Evolutionary conservation across 2,329 filamentous ascomycete genomes (phyloP), one percentile per base, ranked within the genome.

Genomic region (Fusarium protoensiforme): DNA sequence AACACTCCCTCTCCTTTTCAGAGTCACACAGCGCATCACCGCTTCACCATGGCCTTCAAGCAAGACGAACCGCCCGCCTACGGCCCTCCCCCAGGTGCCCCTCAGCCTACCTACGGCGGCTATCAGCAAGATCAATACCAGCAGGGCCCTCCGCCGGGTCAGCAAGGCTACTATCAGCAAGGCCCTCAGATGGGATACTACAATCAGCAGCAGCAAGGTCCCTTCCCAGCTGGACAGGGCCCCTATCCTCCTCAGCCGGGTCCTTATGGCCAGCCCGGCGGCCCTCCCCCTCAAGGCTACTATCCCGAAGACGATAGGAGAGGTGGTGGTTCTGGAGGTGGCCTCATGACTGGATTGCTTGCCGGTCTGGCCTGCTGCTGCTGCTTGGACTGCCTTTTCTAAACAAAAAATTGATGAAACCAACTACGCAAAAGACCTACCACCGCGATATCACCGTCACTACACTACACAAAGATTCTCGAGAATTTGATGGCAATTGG

Each of bases 351-450:
- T 36, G 86, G 85, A 46, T 78, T 89, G 61, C 74, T 89, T 18
- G 88, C 86, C 18, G 83, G 83, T 71, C 77, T 88, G 68, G 88
- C 88, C 2, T 90, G 88, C 79, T 90, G 88, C 78, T 90, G 88
- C 81, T 90, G 88, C 77, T 78, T 90, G 76, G 88, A 90, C 72
- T 82, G 84, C 51, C 77, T 90, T n/a, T 89, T 89, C 76, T 90
- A 86, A 80, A 65, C 35, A 27, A 48, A 13, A 51, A 51, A 31
- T 20, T 14, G 9, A 27, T 48, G 18, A 59, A 24, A n/a, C 43
- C 13, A 31, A 69, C 48, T 63, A 67, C 53, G 16, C 24, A 24
- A 57, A 57, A 64, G 8, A 51, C 13, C 43, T 27, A 51, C 22
- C 53, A 51, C 51, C 59, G 33, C 43, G 41, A 74, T 66, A 58